Base-by-base conservation (phyloP, 805 yeast genomes). In the Isabelozyma heimii region DNA sequence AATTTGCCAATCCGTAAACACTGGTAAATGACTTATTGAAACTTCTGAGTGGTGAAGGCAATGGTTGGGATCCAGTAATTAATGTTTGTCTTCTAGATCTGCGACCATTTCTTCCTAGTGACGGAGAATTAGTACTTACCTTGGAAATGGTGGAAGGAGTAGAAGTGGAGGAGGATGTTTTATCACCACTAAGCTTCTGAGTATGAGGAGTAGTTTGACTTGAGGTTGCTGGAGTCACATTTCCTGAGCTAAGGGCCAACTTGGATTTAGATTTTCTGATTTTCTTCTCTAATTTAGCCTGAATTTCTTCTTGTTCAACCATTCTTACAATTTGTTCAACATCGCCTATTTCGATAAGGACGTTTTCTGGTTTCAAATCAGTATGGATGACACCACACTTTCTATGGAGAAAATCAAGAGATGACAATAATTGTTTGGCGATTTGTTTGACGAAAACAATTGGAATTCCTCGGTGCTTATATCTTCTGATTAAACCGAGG, bases 21-120 rank as follows among this genome's bases (percentile, higher is more conserved):
- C 61, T 70, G 26, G 70, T 63, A 52, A 70, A 71, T 16, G 75
- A 63, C 52, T 70, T 72, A 54, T 70, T 72, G 52, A 72, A 73
- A 1, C 92, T 79, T 46, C 91, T 74, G 44, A 90, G 72, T 1
- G 97, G 97, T 0, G 96, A 87, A 4, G 97, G 97, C 49, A 91
- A 72, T 2, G 97, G 97, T 65, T 91, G 96, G 0, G 97, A 89
- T 0, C 96, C 97, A 0, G 95, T 88, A 44, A 91, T 85, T 20
- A 91, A 69, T 0, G 95, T 84, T 53, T 83, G 85, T 38, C 92
- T 70, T 59, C 96, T 77, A 33, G 89, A 73, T 46, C 87, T 63
- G 42, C 87, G 59, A 5, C 77, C 77, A 51, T 71, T 70, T 39
- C 78, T 55, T 5, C 76, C 76, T 15, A 72, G 52, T 1, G 75